Percentiles rank a stretch among this genome's conserved stretches.
Conservation (phyloP, 2,329 filamentous ascomycete genomes). For the Penicillium sp. region DNA sequence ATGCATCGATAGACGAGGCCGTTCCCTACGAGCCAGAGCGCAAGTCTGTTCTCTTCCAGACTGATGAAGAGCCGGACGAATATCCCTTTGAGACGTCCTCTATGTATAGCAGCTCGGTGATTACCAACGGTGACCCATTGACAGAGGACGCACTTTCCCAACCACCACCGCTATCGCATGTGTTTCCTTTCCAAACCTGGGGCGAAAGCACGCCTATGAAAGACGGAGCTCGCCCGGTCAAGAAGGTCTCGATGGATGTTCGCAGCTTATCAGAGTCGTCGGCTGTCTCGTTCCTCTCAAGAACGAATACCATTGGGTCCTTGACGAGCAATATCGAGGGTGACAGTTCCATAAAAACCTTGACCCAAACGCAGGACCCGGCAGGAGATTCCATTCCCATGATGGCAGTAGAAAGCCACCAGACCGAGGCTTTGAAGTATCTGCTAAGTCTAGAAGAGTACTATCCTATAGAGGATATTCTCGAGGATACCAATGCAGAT, state of each 20-base stretch:
- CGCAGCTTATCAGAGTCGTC: slow-evolving; percentile 84
- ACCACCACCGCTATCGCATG: slow-evolving; percentile 60
- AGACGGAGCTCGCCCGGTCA: slow-evolving; percentile 53
- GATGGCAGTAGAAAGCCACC: slow-evolving; percentile 74
- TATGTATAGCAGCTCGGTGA: slow-evolving; percentile 20
- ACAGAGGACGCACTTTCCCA: slow-evolving; percentile 21
- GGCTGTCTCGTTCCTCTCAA: slow-evolving; percentile 73
- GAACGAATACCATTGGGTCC: slow-evolving; percentile 71
- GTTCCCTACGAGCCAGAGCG: slow-evolving; percentile 39
- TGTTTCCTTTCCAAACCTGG: slow-evolving; percentile 81
- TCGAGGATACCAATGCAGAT: slow-evolving; percentile 83
- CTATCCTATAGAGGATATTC: slow-evolving; percentile 64
- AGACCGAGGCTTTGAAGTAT: slow-evolving; percentile 69
- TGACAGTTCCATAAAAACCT: slow-evolving; percentile 72
- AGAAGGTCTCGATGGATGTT: slow-evolving; percentile 84
- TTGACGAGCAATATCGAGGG: slow-evolving; percentile 69
- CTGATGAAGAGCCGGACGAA: slow-evolving; percentile 29
- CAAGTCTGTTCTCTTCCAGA: slow-evolving; percentile 30
- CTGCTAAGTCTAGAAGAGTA: slow-evolving; percentile 71
- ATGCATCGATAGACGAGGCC: slow-evolving; percentile 30
- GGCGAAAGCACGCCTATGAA: slow-evolving; percentile 41
- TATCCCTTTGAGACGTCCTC: slow-evolving; percentile 20
- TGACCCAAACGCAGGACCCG: slow-evolving; percentile 53
- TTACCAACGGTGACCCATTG: slow-evolving; percentile 15
- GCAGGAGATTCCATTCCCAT: slow-evolving; percentile 79